A percentile compares a stretch with the other conserved stretches of the same genome.
These are phyloP conservation scores for Metarhizium sp. DNA, from an alignment of 2,329 filamentous ascomycete genomes.

Conservation along the genomic window DNA sequence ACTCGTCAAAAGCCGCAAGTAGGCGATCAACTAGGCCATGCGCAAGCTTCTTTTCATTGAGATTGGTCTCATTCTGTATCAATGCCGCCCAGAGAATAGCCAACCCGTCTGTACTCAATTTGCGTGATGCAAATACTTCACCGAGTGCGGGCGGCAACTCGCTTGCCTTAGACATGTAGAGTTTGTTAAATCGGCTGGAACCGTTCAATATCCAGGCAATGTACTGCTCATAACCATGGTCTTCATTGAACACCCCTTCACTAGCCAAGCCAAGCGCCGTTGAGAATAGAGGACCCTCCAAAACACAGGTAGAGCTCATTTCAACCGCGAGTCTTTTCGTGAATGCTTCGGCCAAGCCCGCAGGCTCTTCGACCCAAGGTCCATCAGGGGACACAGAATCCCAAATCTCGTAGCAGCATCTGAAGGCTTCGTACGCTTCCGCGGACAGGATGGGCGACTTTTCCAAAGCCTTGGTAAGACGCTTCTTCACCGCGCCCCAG, in stretches of 20 bases:
- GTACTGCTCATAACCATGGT: slow-evolving; percentile 20
- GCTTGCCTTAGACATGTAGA: slow-evolving; percentile 17
- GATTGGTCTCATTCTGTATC: slow-evolving; percentile 27
- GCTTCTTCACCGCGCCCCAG: slow-evolving; percentile 24
- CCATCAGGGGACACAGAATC: slow-evolving; percentile 28
- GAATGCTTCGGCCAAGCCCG: slow-evolving; percentile 23
- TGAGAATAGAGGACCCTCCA: slow-evolving; percentile 14
- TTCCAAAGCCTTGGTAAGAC: slow-evolving; percentile 22
- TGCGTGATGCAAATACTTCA: slow-evolving; percentile 13
- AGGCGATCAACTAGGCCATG: slow-evolving; percentile 22
- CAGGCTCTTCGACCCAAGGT: slow-evolving; percentile 17
- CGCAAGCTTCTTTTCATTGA: slow-evolving; percentile 24
- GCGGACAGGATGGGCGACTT: slow-evolving; percentile 21
- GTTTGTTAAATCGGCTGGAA: slow-evolving; percentile 20
- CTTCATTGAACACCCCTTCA: slow-evolving; percentile 16
- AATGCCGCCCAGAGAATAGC: slow-evolving; percentile 20
- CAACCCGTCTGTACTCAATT: slow-evolving; percentile 9
- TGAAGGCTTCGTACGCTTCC: slow-evolving; percentile 31
- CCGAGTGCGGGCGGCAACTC: slow-evolving; percentile 16
- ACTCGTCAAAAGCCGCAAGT: slow-evolving; percentile 18
- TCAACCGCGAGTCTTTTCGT: slow-evolving; percentile 22
- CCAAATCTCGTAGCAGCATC: slow-evolving; percentile 29
- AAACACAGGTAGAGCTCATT: slow-evolving; percentile 13
- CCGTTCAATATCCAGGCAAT: slow-evolving; percentile 24
- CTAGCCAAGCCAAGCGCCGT: slow-evolving; percentile 8